Evolutionary conservation across 768 basidiomycete species (phyloP), one percentile per base, ranked within the genome.

Genomic region (Boletus edulis): DNA sequence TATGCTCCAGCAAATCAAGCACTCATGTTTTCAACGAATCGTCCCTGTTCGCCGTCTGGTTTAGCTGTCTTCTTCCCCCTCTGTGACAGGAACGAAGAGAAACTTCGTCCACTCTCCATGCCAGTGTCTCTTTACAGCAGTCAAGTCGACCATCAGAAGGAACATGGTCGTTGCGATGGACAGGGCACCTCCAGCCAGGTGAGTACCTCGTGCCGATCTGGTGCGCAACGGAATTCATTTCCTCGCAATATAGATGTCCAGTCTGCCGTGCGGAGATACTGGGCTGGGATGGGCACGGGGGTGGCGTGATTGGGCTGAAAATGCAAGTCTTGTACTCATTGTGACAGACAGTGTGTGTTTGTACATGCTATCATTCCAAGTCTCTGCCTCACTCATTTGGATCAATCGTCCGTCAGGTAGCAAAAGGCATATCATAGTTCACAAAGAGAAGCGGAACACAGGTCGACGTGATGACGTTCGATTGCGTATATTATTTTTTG

Each of bases 51-150:
- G 32, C 44, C 37, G 10, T 59, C 63, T 12, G 56, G n/a, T 9
- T 61, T 54, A 0, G 63, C 34, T 9, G 55, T 68, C 55, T 57
- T 66, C 31, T 67, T 67, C 46, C 54, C 62, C 50, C 40, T 47
- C 42, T 59, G 51, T 14, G 64, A 47, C 12, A 55, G 13, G 10
- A 67, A 39, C 4, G 59, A 40, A 3, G 52, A 10, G 31, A 39
- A 44, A 34, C 70, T 56, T 61, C 75, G 78, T 3, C 70, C 75
- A 0, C 63, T 56, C 50, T 69, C 72, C 60, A 66, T 72, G 1
- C 83, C 72, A 78, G 5, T 92, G 90, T 69, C 78, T 91, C 5
- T 91, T 89, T 57, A 82, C 80, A 3, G 85, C 89, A 0, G 80
- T 91, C 40, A 84, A 84, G 61, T 80, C 84, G 2, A 81, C 83